A percentile compares a stretch with the other conserved stretches of the same genome.
These are phyloP conservation scores for Fragaria vesca DNA, from an alignment of 306 rosid genomes.

Conservation along the genomic window DNA sequence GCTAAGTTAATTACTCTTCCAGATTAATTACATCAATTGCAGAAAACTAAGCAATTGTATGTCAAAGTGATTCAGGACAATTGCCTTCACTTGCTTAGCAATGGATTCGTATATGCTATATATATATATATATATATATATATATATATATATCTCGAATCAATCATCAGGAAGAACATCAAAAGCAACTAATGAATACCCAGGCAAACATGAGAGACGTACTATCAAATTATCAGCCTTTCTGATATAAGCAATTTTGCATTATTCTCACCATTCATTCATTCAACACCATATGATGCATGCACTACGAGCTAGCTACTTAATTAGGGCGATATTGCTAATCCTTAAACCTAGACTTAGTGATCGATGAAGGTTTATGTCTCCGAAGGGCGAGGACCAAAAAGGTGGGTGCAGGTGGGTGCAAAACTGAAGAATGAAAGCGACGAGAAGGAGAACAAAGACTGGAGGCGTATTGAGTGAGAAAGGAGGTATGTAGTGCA, in stretches of 20 bases:
- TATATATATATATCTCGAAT: too few relatives aligned
- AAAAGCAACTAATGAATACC: too few relatives aligned
- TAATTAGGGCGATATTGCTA: not conserved
- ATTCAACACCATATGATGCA: not conserved
- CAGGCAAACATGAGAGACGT: too few relatives aligned
- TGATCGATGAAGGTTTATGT: not conserved
- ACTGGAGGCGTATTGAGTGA: slow-evolving; percentile 26
- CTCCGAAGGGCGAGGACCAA: not conserved
- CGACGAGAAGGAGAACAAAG: slow-evolving; percentile 14
- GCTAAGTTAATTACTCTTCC: not conserved
- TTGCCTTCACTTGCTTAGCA: too few relatives aligned
- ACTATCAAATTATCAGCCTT: too few relatives aligned
- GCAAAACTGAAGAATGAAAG: slow-evolving; percentile 10
- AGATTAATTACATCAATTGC: not conserved
- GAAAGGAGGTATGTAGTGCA: slow-evolving; percentile 25
- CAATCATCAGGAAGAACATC: too few relatives aligned
- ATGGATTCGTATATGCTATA: too few relatives aligned
- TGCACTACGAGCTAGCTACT: not conserved
- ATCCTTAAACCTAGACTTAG: not conserved
- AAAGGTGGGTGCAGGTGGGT: too few relatives aligned
- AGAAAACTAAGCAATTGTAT: too few relatives aligned
- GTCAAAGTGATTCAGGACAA: too few relatives aligned
- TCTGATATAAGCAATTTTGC: not conserved
- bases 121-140: too few relatives aligned
- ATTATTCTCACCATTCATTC: not conserved